phyloP scores from a whole-genome alignment of 805 yeast genomes.

The Ogataea haglerorum region DNA sequence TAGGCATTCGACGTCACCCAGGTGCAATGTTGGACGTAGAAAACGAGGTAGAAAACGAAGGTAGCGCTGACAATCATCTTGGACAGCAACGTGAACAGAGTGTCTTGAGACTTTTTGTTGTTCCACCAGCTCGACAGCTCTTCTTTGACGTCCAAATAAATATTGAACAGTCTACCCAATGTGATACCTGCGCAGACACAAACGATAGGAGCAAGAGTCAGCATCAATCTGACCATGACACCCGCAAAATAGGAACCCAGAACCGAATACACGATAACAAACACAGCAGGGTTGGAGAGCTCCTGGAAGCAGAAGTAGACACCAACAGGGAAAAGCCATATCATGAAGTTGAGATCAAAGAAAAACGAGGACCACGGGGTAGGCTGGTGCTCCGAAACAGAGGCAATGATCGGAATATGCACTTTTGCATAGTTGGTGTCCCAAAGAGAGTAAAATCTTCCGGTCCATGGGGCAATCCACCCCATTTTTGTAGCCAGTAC shows the following conservation, averaged over 20 bases:
- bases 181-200: slow-evolving; percentile 94
- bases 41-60: slow-evolving; percentile 67
- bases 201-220: slow-evolving; percentile 92
- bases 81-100: slow-evolving; percentile 42
- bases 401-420: slow-evolving; percentile 97
- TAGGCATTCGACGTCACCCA: slow-evolving; percentile 96
- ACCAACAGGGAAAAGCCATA: slow-evolving; percentile 99
- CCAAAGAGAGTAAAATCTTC: slow-evolving; percentile 98
- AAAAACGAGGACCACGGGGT: slow-evolving; percentile 99
- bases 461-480: slow-evolving; percentile 98
- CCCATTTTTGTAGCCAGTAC: slow-evolving; percentile 84
- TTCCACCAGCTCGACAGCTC: slow-evolving; percentile 13
- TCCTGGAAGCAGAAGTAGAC: slow-evolving; percentile 88
- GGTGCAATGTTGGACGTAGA: slow-evolving; percentile 91
- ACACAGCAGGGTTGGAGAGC: slow-evolving; percentile 85
- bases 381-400: slow-evolving; percentile 99
- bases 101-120: slow-evolving; percentile 7
- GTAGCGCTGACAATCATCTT: slow-evolving; percentile 61
- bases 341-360: slow-evolving; percentile 86
- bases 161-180: slow-evolving; percentile 75
- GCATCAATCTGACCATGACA: slow-evolving; percentile 97
- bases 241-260: slow-evolving; percentile 97
- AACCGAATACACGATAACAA: slow-evolving; percentile 88
- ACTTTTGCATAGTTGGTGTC: slow-evolving; percentile 96
- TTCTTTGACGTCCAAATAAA: slow-evolving; percentile 62